Percentiles rank a stretch among this genome's conserved stretches.
These are phyloP conservation scores for Daldinia sp. DNA, from an alignment of 2,329 filamentous ascomycete genomes.

Conservation along the genomic window DNA sequence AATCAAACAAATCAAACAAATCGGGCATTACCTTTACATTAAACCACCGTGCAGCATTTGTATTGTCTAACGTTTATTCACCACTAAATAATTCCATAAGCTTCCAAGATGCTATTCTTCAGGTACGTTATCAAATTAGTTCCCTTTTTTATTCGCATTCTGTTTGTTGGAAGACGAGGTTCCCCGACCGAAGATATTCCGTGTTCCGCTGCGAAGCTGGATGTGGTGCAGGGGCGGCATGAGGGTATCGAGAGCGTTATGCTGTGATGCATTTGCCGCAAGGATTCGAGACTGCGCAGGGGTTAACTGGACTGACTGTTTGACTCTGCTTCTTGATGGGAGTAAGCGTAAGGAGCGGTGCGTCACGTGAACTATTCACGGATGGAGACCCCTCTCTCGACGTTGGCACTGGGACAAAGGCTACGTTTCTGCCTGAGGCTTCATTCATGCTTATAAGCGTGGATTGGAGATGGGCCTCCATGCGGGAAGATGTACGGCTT, in stretches of 20 bases:
- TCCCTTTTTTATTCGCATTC: background rate
- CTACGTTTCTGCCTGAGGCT: background rate
- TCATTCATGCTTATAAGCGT: background rate
- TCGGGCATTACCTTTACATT: conserved; percentile 16
- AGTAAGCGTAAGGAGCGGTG: background rate
- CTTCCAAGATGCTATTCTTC: conserved; percentile 40
- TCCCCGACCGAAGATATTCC: background rate
- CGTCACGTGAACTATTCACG: conserved; percentile 25
- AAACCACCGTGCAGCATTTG: conserved; percentile 13
- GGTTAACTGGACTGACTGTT: background rate
- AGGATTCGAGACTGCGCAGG: background rate
- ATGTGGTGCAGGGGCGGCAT: background rate
- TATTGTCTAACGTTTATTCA: background rate
- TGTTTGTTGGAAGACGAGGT: background rate
- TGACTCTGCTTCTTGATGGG: background rate
- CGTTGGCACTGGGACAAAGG: background rate
- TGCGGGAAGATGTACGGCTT: too few species aligned
- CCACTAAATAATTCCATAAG: background rate
- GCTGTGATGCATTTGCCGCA: background rate
- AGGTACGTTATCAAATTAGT: conserved; percentile 30
- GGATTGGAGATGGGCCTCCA: too few species aligned
- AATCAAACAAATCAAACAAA: conserved; percentile 10
- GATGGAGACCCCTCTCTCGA: background rate
- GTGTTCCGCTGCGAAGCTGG: background rate
- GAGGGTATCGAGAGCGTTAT: background rate